Conservation (phyloP, 2,329 filamentous ascomycete species). For the Calonectria honghensis region DNA sequence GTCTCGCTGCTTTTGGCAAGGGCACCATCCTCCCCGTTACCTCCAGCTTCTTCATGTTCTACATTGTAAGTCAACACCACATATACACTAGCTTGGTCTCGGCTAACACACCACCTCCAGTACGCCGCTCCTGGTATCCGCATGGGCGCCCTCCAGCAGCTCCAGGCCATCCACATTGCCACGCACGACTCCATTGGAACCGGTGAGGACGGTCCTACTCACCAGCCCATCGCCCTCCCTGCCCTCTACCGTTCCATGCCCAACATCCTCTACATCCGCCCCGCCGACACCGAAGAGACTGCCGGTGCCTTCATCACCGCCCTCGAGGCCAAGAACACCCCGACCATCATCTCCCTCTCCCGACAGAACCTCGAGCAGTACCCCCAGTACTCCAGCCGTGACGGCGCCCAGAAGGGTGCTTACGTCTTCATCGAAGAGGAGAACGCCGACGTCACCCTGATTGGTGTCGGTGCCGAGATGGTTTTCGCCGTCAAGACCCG, state of each 20-base stretch:
- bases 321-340: slow-evolving; percentile 62
- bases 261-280: slow-evolving; percentile 76
- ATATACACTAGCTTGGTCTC: background rate
- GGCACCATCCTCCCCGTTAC: slow-evolving; percentile 75
- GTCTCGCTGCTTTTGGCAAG: slow-evolving; percentile 74
- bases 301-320: slow-evolving; percentile 72
- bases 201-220: slow-evolving; percentile 77
- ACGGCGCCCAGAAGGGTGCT: slow-evolving; percentile 65
- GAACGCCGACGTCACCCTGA: slow-evolving; percentile 66
- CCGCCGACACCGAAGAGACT: slow-evolving; percentile 75
- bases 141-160: slow-evolving; percentile 74
- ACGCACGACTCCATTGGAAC: slow-evolving; percentile 77
- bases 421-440: slow-evolving; percentile 67
- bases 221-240: slow-evolving; percentile 76
- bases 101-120: slow-evolving; percentile 38
- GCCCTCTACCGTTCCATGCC: slow-evolving; percentile 78
- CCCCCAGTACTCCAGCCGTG: slow-evolving; percentile 61
- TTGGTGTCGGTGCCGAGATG: slow-evolving; percentile 63
- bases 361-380: slow-evolving; percentile 66
- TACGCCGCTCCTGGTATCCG: slow-evolving; percentile 75
- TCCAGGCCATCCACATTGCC: slow-evolving; percentile 75
- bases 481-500: slow-evolving; percentile 59
- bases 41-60: slow-evolving; percentile 79
- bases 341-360: slow-evolving; percentile 70
- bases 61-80: slow-evolving; percentile 57